Evolutionary conservation across 2,329 filamentous ascomycete genomes (phyloP).

Genomic region (Coleophoma eucalyptorum): DNA sequence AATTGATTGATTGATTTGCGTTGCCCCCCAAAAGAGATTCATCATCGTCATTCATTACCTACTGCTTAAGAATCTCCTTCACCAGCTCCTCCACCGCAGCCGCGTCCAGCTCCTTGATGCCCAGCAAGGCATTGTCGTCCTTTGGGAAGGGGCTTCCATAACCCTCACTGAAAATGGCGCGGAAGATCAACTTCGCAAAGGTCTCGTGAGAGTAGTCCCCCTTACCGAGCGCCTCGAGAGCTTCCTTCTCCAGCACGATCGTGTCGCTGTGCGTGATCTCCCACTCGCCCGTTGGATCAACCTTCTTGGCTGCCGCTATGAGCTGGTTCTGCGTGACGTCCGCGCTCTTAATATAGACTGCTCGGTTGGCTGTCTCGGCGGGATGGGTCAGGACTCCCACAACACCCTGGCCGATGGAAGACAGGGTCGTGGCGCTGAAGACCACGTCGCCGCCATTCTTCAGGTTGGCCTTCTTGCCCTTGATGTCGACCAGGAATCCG

Average conservation of each 20-base stretch:
- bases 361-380: slow-evolving; percentile 48
- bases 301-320: slow-evolving; percentile 28
- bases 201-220: slow-evolving; percentile 25
- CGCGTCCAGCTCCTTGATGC: slow-evolving; percentile 29
- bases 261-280: slow-evolving; percentile 10
- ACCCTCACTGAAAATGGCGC: slow-evolving; percentile 26
- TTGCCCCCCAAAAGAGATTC: too few relatives aligned
- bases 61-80: background rate
- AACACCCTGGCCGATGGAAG: slow-evolving; percentile 42
- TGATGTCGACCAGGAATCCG: slow-evolving; percentile 40
- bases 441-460: slow-evolving; percentile 45
- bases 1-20: too few relatives aligned
- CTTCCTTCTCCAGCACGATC: slow-evolving; percentile 10
- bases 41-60: background rate
- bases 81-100: background rate
- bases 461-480: slow-evolving; percentile 36
- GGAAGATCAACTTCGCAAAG: slow-evolving; percentile 28
- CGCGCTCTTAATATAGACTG: slow-evolving; percentile 41
- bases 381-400: slow-evolving; percentile 43
- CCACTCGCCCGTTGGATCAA: slow-evolving; percentile 25
- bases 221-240: slow-evolving; percentile 16
- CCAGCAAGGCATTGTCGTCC: slow-evolving; percentile 37
- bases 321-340: slow-evolving; percentile 40
- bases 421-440: slow-evolving; percentile 45
- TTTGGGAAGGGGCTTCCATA: slow-evolving; percentile 31